Evolutionary conservation across 148 eudicot genomes (phyloP), one percentile per base, ranked within the genome.

Genomic region (Suaeda aralocaspica): DNA sequence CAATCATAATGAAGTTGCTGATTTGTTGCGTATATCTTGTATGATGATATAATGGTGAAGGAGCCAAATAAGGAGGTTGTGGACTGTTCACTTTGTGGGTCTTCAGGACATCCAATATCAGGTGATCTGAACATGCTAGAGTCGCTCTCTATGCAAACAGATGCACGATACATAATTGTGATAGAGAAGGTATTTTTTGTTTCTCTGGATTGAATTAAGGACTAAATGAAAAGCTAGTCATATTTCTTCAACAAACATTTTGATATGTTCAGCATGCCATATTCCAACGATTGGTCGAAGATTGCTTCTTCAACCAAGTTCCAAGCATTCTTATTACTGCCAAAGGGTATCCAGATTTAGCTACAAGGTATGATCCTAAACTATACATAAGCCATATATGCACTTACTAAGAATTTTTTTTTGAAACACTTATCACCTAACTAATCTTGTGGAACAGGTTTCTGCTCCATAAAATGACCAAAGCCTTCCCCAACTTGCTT

Each of bases 271-370:
- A 95, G 99, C 99, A 95, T 80, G 99, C 99, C 44, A 83, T 95
- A 77, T 95, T 95, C 84, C 99, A 95, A 81, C 78, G 99, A 69
- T 82, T 95, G 72, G 89, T 84, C 42, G 99, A 95, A 85, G 99
- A 95, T 74, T 76, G 91, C 45, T 63, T 95, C 58, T 91, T 87
- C 80, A 91, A 89, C 73, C 90, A 95, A 80, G 84, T 95, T 69
- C 99, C 99, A 39, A 79, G 96, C 84, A 89, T 95, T 81, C 85
- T 95, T 61, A 89, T 95, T 72, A 95, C 99, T 33, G 97, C 94
- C 66, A 95, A 89, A 83, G 99, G 99, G 68, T 95, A 87, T 70
- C 99, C 99, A 33, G 97, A 95, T 73, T 80, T 95, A 67, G 99
- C 97, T 56, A 95, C 99, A 77, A 85, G 97, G 99, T 94, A 74